These are phyloP conservation scores for Glaciozyma antarctica DNA, from an alignment of 768 basidiomycete species.

Conservation along the genomic window DNA sequence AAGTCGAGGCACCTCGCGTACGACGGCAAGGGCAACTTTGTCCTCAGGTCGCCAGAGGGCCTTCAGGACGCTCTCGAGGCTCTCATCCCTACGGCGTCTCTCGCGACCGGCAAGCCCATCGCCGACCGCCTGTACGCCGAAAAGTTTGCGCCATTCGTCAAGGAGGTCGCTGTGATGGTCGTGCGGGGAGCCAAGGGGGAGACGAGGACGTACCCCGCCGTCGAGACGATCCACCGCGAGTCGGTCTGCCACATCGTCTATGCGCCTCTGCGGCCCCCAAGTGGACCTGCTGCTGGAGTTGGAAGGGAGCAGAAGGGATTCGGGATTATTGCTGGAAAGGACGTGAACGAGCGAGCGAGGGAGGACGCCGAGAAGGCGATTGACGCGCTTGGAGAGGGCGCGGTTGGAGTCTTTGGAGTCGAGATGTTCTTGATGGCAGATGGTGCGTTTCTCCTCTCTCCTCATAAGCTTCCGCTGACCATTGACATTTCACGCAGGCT, in stretches of 20 bases:
- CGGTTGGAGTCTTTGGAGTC: constrained; percentile 92
- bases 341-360: constrained; percentile 54
- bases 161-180: constrained; percentile 95
- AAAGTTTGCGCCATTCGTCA: constrained; percentile 77
- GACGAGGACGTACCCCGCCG: constrained; percentile 73
- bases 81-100: constrained; percentile 33
- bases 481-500: constrained; percentile 44
- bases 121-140: constrained; percentile 77
- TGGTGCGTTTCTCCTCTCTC: constrained; percentile 47
- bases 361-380: constrained; percentile 71
- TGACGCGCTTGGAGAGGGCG: constrained; percentile 52
- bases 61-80: constrained; percentile 43
- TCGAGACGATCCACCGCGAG: constrained; percentile 90
- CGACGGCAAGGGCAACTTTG: constrained; percentile 88
- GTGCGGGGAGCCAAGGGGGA: constrained; percentile 67
- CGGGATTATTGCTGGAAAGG: constrained; percentile 43
- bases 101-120: constrained; percentile 47
- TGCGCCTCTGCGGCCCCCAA: constrained; percentile 57
- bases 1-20: constrained; percentile 93
- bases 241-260: constrained; percentile 89
- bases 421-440: constrained; percentile 92
- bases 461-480: not conserved
- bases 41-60: constrained; percentile 50
- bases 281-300: constrained; percentile 14
- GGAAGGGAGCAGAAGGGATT: constrained; percentile 37